phyloP scores from a whole-genome alignment of 345 rosid genomes.

The Gossypium thurberi region DNA sequence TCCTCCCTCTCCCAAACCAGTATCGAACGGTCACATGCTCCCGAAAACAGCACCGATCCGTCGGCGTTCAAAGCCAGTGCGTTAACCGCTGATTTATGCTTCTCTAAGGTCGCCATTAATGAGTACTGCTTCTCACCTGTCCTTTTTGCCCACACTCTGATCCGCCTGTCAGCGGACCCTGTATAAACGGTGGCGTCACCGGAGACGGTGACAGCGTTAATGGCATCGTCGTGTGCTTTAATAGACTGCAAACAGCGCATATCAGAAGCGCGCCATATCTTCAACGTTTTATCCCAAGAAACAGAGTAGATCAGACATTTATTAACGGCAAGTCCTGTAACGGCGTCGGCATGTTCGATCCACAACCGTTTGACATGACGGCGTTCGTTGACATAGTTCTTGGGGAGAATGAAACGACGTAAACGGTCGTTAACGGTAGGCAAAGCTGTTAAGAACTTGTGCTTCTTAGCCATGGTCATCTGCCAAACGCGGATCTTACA shows the following conservation, averaged over 20 bases:
- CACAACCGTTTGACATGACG: conserved; percentile 69
- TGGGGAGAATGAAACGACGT: conserved; percentile 65
- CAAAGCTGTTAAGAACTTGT: conserved; percentile 44
- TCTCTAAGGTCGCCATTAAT: conserved; percentile 64
- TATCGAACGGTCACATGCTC: conserved; percentile 91
- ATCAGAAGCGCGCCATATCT: conserved; percentile 67
- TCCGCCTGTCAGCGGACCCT: conserved; percentile 76
- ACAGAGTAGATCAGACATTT: conserved; percentile 64
- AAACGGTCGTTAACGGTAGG: conserved; percentile 77
- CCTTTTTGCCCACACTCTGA: conserved; percentile 74
- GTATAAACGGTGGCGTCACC: conserved; percentile 66
- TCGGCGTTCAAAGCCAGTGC: conserved; percentile 64
- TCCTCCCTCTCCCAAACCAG: conserved; percentile 93
- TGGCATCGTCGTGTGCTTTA: conserved; percentile 75
- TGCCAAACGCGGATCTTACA: conserved; percentile 85
- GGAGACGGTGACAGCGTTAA: conserved; percentile 71
- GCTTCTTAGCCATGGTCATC: conserved; percentile 30
- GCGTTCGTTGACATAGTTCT: conserved; percentile 70
- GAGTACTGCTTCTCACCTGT: conserved; percentile 38
- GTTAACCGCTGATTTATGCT: conserved; percentile 83
- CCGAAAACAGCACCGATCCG: conserved; percentile 78
- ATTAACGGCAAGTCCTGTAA: conserved; percentile 60
- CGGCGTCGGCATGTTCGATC: conserved; percentile 91
- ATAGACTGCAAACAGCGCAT: conserved; percentile 70
- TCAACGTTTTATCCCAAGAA: conserved; percentile 81